These are phyloP conservation scores for Berkeleyomyces rouxiae DNA, from an alignment of 2,329 filamentous ascomycete species.

Conservation along the genomic window DNA sequence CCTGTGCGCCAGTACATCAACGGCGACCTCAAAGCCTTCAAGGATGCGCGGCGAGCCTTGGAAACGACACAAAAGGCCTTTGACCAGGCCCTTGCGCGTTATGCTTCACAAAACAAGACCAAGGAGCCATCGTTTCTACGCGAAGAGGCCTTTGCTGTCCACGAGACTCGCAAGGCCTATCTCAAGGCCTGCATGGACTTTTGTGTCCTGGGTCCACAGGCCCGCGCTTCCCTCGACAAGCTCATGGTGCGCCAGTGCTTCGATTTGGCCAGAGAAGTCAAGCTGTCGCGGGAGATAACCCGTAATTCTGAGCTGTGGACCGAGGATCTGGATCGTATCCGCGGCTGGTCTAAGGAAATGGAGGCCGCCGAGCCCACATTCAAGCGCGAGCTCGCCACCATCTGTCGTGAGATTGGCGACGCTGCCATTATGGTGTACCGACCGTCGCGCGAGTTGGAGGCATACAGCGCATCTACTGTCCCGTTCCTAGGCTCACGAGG, in stretches of 20 bases:
- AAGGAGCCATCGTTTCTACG: conserved; percentile 84
- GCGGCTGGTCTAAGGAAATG: conserved; percentile 89
- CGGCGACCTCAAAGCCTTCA: conserved; percentile 70
- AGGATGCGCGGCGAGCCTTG: conserved; percentile 60
- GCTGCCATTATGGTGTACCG: conserved; percentile 51
- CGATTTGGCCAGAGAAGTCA: conserved; percentile 81
- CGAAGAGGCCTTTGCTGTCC: conserved; percentile 90
- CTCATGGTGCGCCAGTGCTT: conserved; percentile 69
- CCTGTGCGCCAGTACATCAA: conserved; percentile 65
- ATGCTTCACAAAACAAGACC: conserved; percentile 70
- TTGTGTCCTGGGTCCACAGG: conserved; percentile 70
- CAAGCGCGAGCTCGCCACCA: conserved; percentile 60
- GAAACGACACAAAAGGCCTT: conserved; percentile 72
- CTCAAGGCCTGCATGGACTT: conserved; percentile 88
- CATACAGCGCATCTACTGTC: conserved; percentile 80
- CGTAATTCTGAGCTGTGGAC: conserved; percentile 49
- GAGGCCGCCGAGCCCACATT: conserved; percentile 75
- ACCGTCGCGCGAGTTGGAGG: conserved; percentile 81
- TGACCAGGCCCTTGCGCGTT: conserved; percentile 66
- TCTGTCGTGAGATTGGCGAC: conserved; percentile 69
- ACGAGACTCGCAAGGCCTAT: conserved; percentile 81
- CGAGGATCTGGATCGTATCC: conserved; percentile 75
- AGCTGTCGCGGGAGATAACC: conserved; percentile 48
- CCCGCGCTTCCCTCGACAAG: conserved; percentile 71
- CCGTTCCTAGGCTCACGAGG: conserved; percentile 63